Base-by-base conservation (phyloP, 495 filamentous ascomycete genomes). In the Aspergillus mulundensis region DNA sequence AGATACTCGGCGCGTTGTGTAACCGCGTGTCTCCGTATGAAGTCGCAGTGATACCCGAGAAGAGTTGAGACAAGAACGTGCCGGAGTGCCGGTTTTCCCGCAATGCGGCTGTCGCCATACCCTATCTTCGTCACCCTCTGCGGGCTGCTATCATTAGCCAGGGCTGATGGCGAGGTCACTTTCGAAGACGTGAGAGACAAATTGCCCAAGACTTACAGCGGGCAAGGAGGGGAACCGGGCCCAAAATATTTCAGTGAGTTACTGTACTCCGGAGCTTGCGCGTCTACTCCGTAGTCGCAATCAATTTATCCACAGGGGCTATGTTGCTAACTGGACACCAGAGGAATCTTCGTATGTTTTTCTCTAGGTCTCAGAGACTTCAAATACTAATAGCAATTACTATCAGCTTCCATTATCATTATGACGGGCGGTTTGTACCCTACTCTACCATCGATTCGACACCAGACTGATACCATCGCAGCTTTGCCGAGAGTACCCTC, bases 161-260 rank as follows among this genome's bases (percentile, higher is more conserved):
- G 42, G 8, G 61, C 57, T 19, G 49, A 56, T 7, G 36, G 48
- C 52, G 61, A 74, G 36, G 62, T 68, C 25, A 60, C 74, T 61
- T 79, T 79, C 47, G 66, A 72, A 56, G 72, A 70, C 36, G 74
- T 79, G 46, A 64, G 77, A 51, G 63, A 71, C 11, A 66, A 58
- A 42, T 61, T 76, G 57, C 73, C 68, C 38, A 74, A 78, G 46
- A 75, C 80, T 40, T 78, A 77, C 64, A 74, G 75, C 45, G 77
- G 75, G 24, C 70, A 64, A 50, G 65, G 61, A 30, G 70, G 71
- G 4, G 76, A 80, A 63, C 76, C 48, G n/a, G 58, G 32, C 8
- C 28, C 48, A 4, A 84, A 85, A 74, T 84, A 84, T 60, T 85
- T 84, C 64, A 77, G 81, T 85, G 65, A 70, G 82, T 77, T 32